These are phyloP conservation scores for Rhododendron griersonianum DNA, from an alignment of 148 eudicot species.

Conservation along the genomic window DNA sequence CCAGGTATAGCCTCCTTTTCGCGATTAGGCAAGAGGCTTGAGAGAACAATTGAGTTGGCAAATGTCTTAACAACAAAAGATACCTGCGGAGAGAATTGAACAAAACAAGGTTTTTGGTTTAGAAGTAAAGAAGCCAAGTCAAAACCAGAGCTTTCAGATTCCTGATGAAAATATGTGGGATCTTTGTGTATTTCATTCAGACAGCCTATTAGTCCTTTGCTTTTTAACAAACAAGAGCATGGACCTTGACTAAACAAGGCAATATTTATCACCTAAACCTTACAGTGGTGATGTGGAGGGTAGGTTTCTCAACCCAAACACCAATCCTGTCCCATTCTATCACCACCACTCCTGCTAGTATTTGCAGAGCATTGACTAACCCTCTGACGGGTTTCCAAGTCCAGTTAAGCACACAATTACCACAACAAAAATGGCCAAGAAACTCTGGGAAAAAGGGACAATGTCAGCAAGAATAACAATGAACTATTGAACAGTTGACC, in stretches of 20 bases:
- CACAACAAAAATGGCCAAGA: not conserved
- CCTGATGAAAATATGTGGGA: not conserved
- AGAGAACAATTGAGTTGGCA: not conserved
- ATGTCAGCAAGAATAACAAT: not conserved
- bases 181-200: not conserved
- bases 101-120: not conserved
- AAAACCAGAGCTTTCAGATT: not conserved
- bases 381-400: not conserved
- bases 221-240: slow-evolving; percentile 1
- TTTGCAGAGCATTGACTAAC: not conserved
- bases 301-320: not conserved
- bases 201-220: not conserved
- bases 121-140: not conserved
- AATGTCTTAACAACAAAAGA: not conserved
- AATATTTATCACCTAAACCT: not conserved
- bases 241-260: not conserved
- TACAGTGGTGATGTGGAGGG: not conserved
- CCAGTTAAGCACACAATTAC: not conserved
- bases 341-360: not conserved
- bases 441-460: not conserved
- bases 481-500: not conserved
- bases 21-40: not conserved
- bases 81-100: not conserved
- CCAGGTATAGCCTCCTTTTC: not conserved
- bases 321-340: not conserved